A percentile compares a stretch with the other conserved stretches of the same genome.
phyloP scores from a whole-genome alignment of 2,329 filamentous ascomycete species.

The Hymenotorrendiella dingleyae region DNA sequence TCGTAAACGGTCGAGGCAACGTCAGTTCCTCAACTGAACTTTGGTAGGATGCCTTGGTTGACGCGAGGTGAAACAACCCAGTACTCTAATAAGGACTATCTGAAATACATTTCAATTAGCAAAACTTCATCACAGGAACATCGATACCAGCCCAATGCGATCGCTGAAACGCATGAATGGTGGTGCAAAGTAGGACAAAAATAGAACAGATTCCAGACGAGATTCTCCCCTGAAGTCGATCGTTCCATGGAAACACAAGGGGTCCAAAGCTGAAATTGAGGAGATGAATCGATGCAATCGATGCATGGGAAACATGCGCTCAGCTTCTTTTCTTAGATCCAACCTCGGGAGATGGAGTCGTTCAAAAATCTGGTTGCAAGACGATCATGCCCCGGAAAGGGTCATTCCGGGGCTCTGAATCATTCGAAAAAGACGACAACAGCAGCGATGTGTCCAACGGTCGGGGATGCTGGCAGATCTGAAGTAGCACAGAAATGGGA shows the following conservation, averaged over 20 bases:
- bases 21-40: conserved; percentile 7
- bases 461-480: conserved; percentile 17
- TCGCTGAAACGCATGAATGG: conserved; percentile 22
- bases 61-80: conserved; percentile 23
- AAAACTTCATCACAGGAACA: conserved; percentile 7
- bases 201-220: conserved; percentile 17
- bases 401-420: conserved; percentile 17
- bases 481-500: conserved; percentile 17
- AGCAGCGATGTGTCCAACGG: conserved; percentile 9
- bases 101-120: conserved; percentile 18
- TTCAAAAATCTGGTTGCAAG: conserved; percentile 3
- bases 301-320: conserved; percentile 13
- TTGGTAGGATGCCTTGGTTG: conserved; percentile 11
- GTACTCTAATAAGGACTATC: too few species aligned
- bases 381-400: not conserved
- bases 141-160: conserved; percentile 13
- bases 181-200: conserved; percentile 18
- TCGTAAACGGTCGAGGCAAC: conserved; percentile 7
- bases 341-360: conserved; percentile 4
- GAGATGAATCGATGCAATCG: conserved; percentile 16
- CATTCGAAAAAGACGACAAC: conserved; percentile 5
- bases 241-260: conserved; percentile 15
- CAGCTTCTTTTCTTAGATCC: conserved; percentile 11
- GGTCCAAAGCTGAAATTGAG: conserved; percentile 9
- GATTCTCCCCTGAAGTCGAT: conserved; percentile 15